Evolutionary conservation across 2,329 filamentous ascomycete genomes (phyloP), one percentile per base, ranked within the genome.

Genomic region (Monilinia polystroma): DNA sequence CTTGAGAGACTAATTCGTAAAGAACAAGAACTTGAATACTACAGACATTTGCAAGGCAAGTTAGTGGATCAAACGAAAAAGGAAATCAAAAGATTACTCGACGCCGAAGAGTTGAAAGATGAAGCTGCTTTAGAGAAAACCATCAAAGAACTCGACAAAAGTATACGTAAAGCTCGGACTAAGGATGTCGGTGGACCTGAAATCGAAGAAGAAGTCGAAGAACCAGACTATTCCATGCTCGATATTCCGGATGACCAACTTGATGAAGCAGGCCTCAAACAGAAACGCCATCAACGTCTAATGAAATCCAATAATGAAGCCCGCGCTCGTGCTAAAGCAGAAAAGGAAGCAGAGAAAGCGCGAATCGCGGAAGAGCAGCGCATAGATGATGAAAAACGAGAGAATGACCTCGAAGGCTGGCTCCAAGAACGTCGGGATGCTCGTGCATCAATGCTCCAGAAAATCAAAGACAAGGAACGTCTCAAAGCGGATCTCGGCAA

Each of bases 271-370:
- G 88, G 89, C 20, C 76, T 98, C 68, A 98, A 97, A 78, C 88
- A 94, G 74, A 99, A 99, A 79, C 88, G 92, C 16, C 92, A 96
- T 72, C 95, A 99, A 76, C 87, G 91, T 43, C 83, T 99, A 0
- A 87, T 97, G 80, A 99, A 98, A 78, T 93, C 93, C 1, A 97
- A 96, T 73, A 89, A 97, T 74, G 95, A 98, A 70, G 95, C 95
- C 5, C 87, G 95, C 20, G 91, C 91, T 32, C 88, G 95, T n/a
- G 93, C 95, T 47, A 98, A 97, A 79, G 91, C 90, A 0, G 95
- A 99, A 76, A 99, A 98, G 78, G 93, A 97, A 74, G 90, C 89
- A 2, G 95, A 98, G 74, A 95, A 92, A 78, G 92, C 92, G 0
- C 86, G 95, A 8, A 77, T 90, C 68, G 92, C 88, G 55, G 93